Evolutionary conservation across 495 filamentous ascomycete species (phyloP), one percentile per base, ranked within the genome.

Genomic region (Aspergillus incahuasiensis): DNA sequence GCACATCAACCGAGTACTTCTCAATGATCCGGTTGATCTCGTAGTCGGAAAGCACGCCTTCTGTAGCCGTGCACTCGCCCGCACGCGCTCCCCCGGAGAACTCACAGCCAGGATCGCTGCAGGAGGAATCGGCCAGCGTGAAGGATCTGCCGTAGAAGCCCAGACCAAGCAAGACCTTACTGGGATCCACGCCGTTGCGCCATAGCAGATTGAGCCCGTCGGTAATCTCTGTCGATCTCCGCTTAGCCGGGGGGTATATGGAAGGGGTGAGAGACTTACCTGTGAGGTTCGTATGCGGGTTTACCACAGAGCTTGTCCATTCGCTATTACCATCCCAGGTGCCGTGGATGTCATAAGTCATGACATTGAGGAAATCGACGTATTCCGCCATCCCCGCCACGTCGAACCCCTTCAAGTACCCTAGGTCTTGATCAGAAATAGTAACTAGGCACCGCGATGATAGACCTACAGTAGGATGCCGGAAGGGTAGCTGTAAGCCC

Each of bases 111-210:
- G 25, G 25, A 28, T 4, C 25, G 25, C 25, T 47, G 42, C 75
- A 79, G 8, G 9, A 30, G 0, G 68, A 39, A 56, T 70, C 60
- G 8, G 38, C 34, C 3, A 74, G 48, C 0, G 63, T 66, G 54
- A 71, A 75, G 1, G 53, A 56, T 0, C 82, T 68, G 0, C 82
- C 81, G 53, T 85, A 85, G 55, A 79, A 84, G 2, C 73, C 82
- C 0, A 81, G 21, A 0, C 82, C 81, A 1, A 84, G 45, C 51
- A 56, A 55, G 4, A 84, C 64, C 49, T 79, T 68, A 0, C 43
- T 30, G 0, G 79, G 64, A 4, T 60, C 53, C 7, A 86, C 67
- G 24, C 71, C 57, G 54, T 74, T 75, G 0, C 81, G 61, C 81
- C 81, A 83, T 0, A 83, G 51, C 0, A 65, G 64, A 1, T 66